Conservation (phyloP, 176 grass and related monocot species). For the Guadua angustifolia region DNA sequence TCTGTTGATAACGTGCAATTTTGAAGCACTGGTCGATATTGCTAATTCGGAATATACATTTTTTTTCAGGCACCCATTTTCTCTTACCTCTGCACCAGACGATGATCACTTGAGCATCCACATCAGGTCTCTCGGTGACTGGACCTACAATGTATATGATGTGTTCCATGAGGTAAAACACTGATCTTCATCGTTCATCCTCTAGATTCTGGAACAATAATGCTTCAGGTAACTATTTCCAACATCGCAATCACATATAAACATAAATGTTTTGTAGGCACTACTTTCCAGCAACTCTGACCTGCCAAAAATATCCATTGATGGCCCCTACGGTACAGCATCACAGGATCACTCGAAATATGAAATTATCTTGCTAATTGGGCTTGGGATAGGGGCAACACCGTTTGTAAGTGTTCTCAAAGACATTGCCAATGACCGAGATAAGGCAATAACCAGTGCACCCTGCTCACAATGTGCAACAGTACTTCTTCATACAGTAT, state of each 20-base stretch:
- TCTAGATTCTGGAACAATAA: background rate
- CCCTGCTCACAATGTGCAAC: background rate
- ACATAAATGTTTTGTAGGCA: constrained; percentile 46
- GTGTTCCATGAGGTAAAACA: constrained; percentile 60
- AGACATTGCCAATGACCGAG: constrained; percentile 62
- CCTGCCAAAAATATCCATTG: constrained; percentile 63
- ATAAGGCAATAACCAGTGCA: constrained; percentile 40
- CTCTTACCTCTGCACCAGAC: constrained; percentile 72
- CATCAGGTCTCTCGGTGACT: constrained; percentile 74
- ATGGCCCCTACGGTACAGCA: constrained; percentile 67
- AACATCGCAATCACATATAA: background rate
- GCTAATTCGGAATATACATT: background rate
- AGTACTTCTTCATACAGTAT: background rate
- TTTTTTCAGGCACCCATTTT: constrained; percentile 69
- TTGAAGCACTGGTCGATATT: background rate
- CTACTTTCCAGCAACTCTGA: constrained; percentile 39
- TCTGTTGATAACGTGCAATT: background rate
- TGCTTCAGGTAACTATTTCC: constrained; percentile 12
- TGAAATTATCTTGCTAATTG: constrained; percentile 56
- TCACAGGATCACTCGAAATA: constrained; percentile 59
- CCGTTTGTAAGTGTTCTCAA: constrained; percentile 81
- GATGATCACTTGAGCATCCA: constrained; percentile 72
- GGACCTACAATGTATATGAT: constrained; percentile 73
- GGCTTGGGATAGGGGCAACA: constrained; percentile 60
- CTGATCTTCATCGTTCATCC: background rate